Base-by-base conservation (phyloP, 495 filamentous ascomycete species). In the Xylaria castorea region DNA sequence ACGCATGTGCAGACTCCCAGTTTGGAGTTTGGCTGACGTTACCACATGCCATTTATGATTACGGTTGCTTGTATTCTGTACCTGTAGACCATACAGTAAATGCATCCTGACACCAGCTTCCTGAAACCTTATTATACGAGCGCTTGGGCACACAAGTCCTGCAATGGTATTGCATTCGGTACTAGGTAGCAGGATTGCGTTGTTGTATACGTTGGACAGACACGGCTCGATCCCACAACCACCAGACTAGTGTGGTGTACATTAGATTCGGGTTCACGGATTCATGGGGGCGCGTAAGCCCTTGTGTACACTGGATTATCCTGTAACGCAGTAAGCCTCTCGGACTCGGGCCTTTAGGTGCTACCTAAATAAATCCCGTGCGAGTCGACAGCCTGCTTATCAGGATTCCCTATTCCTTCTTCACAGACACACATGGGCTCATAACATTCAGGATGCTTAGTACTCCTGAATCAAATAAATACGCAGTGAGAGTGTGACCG, bases 241-340 rank as follows among this genome's bases (percentile, higher is more conserved):
- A 46, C 40, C 38, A 40, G 6, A n/a, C n/a, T n/a, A n/a, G n/a
- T n/a, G n/a, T n/a, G n/a, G n/a, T n/a, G n/a, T n/a, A n/a, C 4
- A 44, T 5, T 32, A 38, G 6, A 6, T 18, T 42, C 25, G 25
- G 44, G 27, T 32, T 46, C 40, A 1, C 38, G 4, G 40, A 57
- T 30, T 68, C 40, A 20, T 1, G 42, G 68, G 42, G 68, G 32
- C 36, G 58, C 58, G 32, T 40, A 57, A 51, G 32, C 42, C n/a
- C 32, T n/a, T 40, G 22, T 62, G 67, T 18, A 12, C 53, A 22
- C 11, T 32, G 20, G 34, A n/a, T 16, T 62, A 40, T 44, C 55
- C 51, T 25, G 55, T 38, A 70, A 70, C 67, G 67, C 67, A 71
- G 68, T 64, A 63, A 63, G 68, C 57, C 58, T 63, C 40, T 48